These are phyloP conservation scores for Crithidia acanthocephali DNA, from an alignment of 208 protist species.

Conservation along the genomic window DNA sequence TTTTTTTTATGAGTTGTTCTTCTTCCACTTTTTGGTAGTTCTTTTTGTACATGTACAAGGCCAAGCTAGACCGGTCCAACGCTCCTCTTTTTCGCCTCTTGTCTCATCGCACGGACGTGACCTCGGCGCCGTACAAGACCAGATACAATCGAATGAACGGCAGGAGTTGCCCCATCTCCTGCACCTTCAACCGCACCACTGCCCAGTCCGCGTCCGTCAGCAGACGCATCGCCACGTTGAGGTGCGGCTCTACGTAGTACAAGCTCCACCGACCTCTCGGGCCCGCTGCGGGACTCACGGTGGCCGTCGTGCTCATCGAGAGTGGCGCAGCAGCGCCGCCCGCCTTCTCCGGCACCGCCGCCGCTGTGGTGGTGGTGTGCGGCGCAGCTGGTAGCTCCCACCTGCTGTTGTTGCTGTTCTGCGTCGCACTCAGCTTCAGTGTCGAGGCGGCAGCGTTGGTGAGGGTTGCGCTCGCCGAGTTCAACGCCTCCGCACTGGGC, in stretches of 20 bases:
- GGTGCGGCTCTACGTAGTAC: conserved; percentile 29
- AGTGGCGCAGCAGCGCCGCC: not conserved
- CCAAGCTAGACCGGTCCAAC: no score
- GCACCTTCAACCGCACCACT: conserved; percentile 32
- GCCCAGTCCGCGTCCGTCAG: conserved; percentile 49
- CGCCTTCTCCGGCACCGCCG: not conserved
- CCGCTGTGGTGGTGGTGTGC: not conserved
- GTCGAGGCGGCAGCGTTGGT: not conserved
- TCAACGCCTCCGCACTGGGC: not conserved
- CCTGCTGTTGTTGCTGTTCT: not conserved
- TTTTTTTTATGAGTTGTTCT: no score
- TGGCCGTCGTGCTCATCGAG: not conserved
- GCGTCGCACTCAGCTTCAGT: not conserved
- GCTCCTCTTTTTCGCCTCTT: not conserved
- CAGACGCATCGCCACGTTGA: conserved; percentile 31
- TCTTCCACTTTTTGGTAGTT: no score
- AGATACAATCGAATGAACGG: conserved; percentile 62
- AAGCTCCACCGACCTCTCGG: conserved; percentile 12
- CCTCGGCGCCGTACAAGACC: conserved; percentile 35
- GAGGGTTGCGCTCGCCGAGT: not conserved
- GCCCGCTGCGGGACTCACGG: not conserved
- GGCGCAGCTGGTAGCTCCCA: not conserved
- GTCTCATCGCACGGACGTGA: not conserved
- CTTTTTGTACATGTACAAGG: no score
- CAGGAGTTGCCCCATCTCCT: conserved; percentile 23